Conservation (phyloP, 2,329 filamentous ascomycete species). For the Aspergillus melleus region DNA sequence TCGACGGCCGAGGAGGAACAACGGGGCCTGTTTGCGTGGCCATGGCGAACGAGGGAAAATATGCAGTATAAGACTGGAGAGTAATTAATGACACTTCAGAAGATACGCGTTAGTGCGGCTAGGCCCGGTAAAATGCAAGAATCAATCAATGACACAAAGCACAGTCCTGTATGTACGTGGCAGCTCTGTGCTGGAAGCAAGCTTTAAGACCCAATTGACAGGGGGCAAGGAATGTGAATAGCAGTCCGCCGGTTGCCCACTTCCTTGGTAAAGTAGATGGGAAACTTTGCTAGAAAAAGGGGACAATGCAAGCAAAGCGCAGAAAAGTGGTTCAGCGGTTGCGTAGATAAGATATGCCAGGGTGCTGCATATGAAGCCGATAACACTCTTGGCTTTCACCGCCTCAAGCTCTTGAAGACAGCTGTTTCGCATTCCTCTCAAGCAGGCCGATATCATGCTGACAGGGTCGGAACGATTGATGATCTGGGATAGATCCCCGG, state of each 20-base stretch:
- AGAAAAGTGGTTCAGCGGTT: background rate
- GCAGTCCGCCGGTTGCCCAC: background rate
- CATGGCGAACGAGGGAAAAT: constrained; percentile 30
- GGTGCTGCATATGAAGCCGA: constrained; percentile 7
- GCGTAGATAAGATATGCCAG: constrained; percentile 8
- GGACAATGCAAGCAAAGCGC: background rate
- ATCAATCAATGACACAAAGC: background rate
- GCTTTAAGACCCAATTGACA: background rate
- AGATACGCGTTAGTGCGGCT: background rate
- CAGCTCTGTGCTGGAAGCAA: background rate
- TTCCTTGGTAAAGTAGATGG: background rate
- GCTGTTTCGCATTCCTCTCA: background rate
- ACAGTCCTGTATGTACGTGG: background rate
- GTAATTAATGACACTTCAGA: constrained; percentile 1
- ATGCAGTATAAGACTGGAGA: background rate
- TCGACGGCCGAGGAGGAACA: constrained; percentile 64
- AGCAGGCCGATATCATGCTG: background rate
- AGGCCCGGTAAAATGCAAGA: background rate
- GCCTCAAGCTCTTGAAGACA: constrained; percentile 3
- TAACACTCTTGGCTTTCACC: constrained; percentile 7
- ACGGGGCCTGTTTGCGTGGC: constrained; percentile 51
- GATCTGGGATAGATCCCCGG: background rate
- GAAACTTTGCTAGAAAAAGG: background rate
- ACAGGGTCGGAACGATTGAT: background rate
- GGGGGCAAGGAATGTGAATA: background rate